Base-by-base conservation (phyloP, 768 basidiomycete genomes). In the Calocybe cyanea region DNA sequence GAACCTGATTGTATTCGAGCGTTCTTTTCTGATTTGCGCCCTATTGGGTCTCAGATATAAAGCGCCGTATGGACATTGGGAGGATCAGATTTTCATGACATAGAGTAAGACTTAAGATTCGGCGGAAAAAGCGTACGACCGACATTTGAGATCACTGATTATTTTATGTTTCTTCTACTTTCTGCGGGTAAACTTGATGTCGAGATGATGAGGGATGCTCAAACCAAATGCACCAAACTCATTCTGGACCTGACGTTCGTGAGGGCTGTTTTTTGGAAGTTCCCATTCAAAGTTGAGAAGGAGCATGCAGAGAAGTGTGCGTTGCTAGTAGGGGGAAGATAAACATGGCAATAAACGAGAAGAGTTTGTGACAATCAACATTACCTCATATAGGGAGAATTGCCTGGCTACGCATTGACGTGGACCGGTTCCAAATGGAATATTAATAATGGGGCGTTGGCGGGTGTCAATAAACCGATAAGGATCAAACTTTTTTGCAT, bases 151-250 rank as follows among this genome's bases (percentile, higher is more conserved):
- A n/a, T n/a, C n/a, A n/a, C n/a, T n/a, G n/a, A n/a, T 28, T 11
- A 28, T 35, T n/a, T n/a, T 5, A 35, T n/a, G 34, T 7, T 14
- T 35, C 34, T 35, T 35, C 20, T 41, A 49, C 33, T 35, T 52
- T 28, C 51, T 55, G 24, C 42, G 50, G 7, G 40, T 54, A 37
- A 68, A 67, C 21, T 59, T 48, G 11, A 68, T 51, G 32, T 64
- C 60, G 17, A 67, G 51, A 33, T 66, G 51, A 20, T 62, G 47
- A n/a, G 68, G 67, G 19, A 66, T 49, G 38, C 59, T 64, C 17
- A 69, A 53, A 15, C 61, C 64, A 40, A 69, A 69, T 5, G 66
- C 54, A 7, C 60, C 60, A 49, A 68, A 65, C 37, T 58, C 67
- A 32, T 69, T 69, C 32, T 60, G 57, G 15, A 67, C 42, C 10